A percentile compares a stretch with the other conserved stretches of the same genome.
Conservation (phyloP, 1,284 basidiomycete genomes). For the Chondrostereum purpureum region DNA sequence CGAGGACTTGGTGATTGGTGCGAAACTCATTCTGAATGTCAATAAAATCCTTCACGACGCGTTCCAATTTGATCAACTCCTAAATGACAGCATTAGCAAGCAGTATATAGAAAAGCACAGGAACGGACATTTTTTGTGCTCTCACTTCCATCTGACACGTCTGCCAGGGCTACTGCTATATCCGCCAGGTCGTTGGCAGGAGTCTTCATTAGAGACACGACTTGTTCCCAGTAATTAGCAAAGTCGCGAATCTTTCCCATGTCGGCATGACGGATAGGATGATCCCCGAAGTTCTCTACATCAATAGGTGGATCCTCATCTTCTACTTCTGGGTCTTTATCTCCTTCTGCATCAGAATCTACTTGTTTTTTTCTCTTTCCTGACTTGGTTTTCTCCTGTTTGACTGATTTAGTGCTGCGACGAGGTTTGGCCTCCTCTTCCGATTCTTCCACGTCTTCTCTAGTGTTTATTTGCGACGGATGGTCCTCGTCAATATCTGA, state of each 20-base stretch:
- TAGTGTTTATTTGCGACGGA: slow-evolving; percentile 25
- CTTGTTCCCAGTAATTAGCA: slow-evolving; percentile 51
- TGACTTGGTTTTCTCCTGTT: slow-evolving; percentile 34
- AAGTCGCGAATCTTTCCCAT: slow-evolving; percentile 47
- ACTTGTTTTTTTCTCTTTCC: slow-evolving; percentile 20
- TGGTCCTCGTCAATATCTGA: slow-evolving; percentile 61
- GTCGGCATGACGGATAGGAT: slow-evolving; percentile 49
- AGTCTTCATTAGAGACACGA: slow-evolving; percentile 40
- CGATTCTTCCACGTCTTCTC: slow-evolving; percentile 38
- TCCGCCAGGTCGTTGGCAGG: slow-evolving; percentile 44
- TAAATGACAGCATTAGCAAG: no score
- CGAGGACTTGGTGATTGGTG: slow-evolving; percentile 47
- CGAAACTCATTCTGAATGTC: slow-evolving; percentile 58
- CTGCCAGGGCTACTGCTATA: slow-evolving; percentile 55
- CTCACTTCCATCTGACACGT: slow-evolving; percentile 49
- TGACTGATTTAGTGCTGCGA: slow-evolving; percentile 30
- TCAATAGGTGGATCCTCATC: slow-evolving; percentile 48
- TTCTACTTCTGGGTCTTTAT: slow-evolving; percentile 25
- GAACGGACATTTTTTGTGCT: no score
- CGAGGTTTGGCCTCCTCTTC: slow-evolving; percentile 36
- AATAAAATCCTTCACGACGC: slow-evolving; percentile 57
- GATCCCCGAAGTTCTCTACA: slow-evolving; percentile 50
- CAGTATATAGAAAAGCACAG: no score
- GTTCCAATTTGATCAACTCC: slow-evolving; percentile 55
- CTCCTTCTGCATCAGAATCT: slow-evolving; percentile 17